Evolutionary conservation across 2,329 filamentous ascomycete species (phyloP), one percentile per base, ranked within the genome.

Genomic region (Alternaria viburni): DNA sequence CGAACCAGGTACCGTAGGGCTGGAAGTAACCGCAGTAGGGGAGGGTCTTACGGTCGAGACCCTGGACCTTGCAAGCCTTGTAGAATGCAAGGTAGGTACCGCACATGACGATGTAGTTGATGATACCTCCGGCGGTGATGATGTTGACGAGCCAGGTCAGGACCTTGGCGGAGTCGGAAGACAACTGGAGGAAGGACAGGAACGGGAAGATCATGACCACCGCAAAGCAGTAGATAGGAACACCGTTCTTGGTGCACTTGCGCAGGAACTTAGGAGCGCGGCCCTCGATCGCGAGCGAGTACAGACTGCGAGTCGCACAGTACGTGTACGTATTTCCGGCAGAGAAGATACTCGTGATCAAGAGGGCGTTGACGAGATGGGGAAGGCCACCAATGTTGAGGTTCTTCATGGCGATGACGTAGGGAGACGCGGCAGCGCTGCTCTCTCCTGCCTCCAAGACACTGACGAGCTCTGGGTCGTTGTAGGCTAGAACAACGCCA

Each of bases 101-200:
- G 49, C 80, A 81, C 80, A 89, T 88, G 74, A 86, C 82, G 57
- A 79, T 78, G 70, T 73, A 80, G 73, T 80, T 74, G 67, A 80
- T 75, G 6, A 79, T 59, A 72, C 92, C 90, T 1, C 90, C 91
- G 0, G 91, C 90, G 11, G 91, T 93, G 17, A 92, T 84, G 73
- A 92, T 80, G 62, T 87, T 90, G 44, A 92, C 86, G 68, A 93
- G 88, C 91, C 91, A 93, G 49, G 84, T 84, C 65, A 94, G 82
- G 1, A 93, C 92, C 26, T 89, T 87, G 5, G 90, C 86, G 0
- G 89, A 85, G 61, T 84, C 84, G 65, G 87, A 85, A 8, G 87
- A 90, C 17, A 95, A 85, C 77, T 93, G 90, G 51, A 94, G 81
- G 79, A 93, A 96, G 3, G 89, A 87, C 11, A 96, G 81, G 7